A percentile compares a stretch with the other conserved stretches of the same genome.
phyloP scores from a whole-genome alignment of 2,329 filamentous ascomycete species.

The Plectosphaerella plurivora region DNA sequence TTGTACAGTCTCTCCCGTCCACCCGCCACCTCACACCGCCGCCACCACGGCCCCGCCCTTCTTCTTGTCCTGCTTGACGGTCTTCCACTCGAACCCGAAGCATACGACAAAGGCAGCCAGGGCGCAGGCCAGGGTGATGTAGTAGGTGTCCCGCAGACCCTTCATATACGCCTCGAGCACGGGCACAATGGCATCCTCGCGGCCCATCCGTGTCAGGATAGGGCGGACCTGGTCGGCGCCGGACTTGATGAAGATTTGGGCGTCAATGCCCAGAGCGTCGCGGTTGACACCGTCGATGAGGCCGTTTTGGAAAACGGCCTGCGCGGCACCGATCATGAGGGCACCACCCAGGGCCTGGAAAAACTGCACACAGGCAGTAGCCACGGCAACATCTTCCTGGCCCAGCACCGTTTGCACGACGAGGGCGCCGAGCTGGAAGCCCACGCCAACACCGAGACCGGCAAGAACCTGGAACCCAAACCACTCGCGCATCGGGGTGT shows the following conservation, averaged over 20 bases:
- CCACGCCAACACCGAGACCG: slow-evolving; percentile 47
- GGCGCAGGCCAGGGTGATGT: slow-evolving; percentile 45
- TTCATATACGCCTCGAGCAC: slow-evolving; percentile 45
- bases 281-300: slow-evolving; percentile 47
- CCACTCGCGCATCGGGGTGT: slow-evolving; percentile 45
- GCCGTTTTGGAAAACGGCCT: slow-evolving; percentile 64
- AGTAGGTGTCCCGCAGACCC: slow-evolving; percentile 46
- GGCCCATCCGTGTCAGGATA: slow-evolving; percentile 35
- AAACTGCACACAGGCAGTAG: slow-evolving; percentile 51
- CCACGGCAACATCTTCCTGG: slow-evolving; percentile 43
- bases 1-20: slow-evolving; percentile 4
- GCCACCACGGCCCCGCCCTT: slow-evolving; percentile 18
- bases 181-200: slow-evolving; percentile 32
- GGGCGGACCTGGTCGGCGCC: slow-evolving; percentile 45
- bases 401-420: slow-evolving; percentile 49
- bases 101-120: slow-evolving; percentile 38
- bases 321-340: slow-evolving; percentile 59
- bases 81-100: slow-evolving; percentile 46
- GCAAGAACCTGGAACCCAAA: slow-evolving; percentile 54
- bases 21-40: slow-evolving; percentile 7
- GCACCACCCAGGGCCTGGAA: slow-evolving; percentile 64
- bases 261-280: slow-evolving; percentile 39
- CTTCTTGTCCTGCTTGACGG: slow-evolving; percentile 40
- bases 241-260: slow-evolving; percentile 43
- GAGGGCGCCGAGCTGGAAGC: slow-evolving; percentile 42